Base-by-base conservation (phyloP, 345 rosid species). In the Fremontodendron californicum region DNA sequence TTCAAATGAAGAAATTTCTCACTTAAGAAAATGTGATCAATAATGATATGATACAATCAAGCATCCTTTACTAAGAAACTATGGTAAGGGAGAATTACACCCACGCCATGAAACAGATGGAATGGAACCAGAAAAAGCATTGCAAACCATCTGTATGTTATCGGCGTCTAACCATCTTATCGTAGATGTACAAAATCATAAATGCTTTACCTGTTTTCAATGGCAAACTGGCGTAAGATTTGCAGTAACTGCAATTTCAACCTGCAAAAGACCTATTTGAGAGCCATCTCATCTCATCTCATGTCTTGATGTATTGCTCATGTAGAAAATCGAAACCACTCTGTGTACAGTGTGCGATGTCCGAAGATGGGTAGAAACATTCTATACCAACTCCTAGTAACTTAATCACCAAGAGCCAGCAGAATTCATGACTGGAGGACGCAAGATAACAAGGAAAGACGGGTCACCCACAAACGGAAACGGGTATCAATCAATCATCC, bases 281-380 rank as follows among this genome's bases (percentile, higher is more conserved):
- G 39, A 8, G 21, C 62, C 63, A 18, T 55, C 69, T 58, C n/a
- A n/a, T n/a, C n/a, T n/a, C n/a, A n/a, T n/a, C n/a, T n/a, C 75
- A 18, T 52, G 55, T 62, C 65, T 77, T 69, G 9, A 51, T 58
- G 64, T 45, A 40, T 54, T 67, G 46, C 61, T 77, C 71, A 73
- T 62, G 46, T n/a, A n/a, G n/a, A n/a, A n/a, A n/a, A n/a, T 27
- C 70, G 71, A 75, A 39, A 82, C 75, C 78, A 78, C 68, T 81
- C 88, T n/a, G n/a, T 89, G 86, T 89, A 87, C 89, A 85, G 79
- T 78, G 60, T 85, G 46, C 43, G 35, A 64, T 73, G 73, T 80
- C 82, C 62, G 63, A 77, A 54, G 49, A 78, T 45, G 70, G 52
- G 72, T 60, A 51, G 9, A 55, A 57, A 60, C 62, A 60, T 65